phyloP scores from a whole-genome alignment of 192 early-diverging fungal species.

The Helicostylum pulchrum region DNA sequence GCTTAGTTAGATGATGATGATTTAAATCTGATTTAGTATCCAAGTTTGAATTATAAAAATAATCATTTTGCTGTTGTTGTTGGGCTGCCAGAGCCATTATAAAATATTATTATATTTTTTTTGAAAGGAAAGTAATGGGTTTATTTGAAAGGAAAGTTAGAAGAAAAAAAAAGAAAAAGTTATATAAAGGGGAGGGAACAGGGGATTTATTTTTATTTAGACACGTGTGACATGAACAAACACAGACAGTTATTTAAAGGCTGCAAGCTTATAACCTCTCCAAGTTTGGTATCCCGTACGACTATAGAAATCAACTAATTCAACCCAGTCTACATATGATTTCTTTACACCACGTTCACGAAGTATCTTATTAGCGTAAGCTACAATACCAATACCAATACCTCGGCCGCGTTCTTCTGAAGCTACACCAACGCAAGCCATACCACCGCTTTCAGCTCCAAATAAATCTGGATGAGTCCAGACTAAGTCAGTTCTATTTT shows the following conservation, averaged over 20 bases:
- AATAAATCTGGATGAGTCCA: conserved; percentile 22
- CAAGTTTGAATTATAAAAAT: not conserved
- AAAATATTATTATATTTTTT: not conserved
- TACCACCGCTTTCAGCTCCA: conserved; percentile 33
- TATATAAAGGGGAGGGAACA: not conserved
- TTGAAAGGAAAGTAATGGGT: too few relatives aligned
- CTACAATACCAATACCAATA: conserved; percentile 37
- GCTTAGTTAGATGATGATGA: not conserved
- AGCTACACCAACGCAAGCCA: conserved; percentile 41
- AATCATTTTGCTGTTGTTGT: conserved; percentile 4
- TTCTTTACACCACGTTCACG: conserved; percentile 29
- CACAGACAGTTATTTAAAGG: not conserved
- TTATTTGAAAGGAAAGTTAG: not conserved
- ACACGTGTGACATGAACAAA: conserved; percentile 18
- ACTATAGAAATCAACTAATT: conserved; percentile 29
- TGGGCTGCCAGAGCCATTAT: conserved; percentile 16
- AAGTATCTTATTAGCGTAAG: conserved; percentile 34
- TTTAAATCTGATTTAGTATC: not conserved
- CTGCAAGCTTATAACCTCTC: conserved; percentile 12
- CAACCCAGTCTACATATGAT: conserved; percentile 41
- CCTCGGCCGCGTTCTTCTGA: conserved; percentile 32
- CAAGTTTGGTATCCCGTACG: conserved; percentile 29
- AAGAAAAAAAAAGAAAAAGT: not conserved
- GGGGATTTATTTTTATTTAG: conserved; percentile 16
- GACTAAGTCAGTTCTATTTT: conserved; percentile 24